These are phyloP conservation scores for Pterocarpus macrocarpus DNA, from an alignment of 306 rosid species.

Conservation along the genomic window DNA sequence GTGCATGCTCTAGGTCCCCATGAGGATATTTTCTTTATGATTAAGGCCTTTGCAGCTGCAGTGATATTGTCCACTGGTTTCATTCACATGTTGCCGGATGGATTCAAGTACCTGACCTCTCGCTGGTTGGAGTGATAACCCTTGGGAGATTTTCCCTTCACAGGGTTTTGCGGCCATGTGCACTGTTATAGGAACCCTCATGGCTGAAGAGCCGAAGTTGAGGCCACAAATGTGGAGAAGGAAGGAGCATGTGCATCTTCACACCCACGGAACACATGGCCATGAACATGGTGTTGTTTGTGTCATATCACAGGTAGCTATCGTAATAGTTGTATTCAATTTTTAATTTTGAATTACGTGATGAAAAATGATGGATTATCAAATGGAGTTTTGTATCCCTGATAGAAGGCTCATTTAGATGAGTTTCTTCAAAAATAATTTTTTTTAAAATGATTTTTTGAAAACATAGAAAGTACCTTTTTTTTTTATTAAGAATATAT, in stretches of 20 bases:
- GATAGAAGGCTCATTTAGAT: too few species aligned
- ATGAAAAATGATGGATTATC: too few species aligned
- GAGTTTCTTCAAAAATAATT: too few species aligned
- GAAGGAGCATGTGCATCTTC: constrained; percentile 59
- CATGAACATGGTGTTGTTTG: constrained; percentile 70
- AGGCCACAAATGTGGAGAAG: constrained; percentile 45
- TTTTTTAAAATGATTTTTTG: too few species aligned
- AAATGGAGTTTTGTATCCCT: neutral
- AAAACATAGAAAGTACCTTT: too few species aligned
- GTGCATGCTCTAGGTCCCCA: constrained; percentile 71
- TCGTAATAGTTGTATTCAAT: too few species aligned
- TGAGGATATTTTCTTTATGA: constrained; percentile 60
- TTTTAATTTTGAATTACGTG: neutral
- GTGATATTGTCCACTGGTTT: constrained; percentile 83
- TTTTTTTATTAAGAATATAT: too few species aligned
- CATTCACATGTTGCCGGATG: constrained; percentile 82
- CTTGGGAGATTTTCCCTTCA: constrained; percentile 81
- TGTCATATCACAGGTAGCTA: constrained; percentile 72
- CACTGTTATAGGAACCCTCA: constrained; percentile 72
- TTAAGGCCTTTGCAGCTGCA: constrained; percentile 83
- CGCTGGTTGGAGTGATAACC: constrained; percentile 57
- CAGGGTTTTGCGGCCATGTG: constrained; percentile 88
- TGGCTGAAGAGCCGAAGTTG: constrained; percentile 61
- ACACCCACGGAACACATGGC: constrained; percentile 76
- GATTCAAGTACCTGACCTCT: constrained; percentile 57